phyloP scores from a whole-genome alignment of 1,139 yeast species.

The Kodamaea plutei region DNA sequence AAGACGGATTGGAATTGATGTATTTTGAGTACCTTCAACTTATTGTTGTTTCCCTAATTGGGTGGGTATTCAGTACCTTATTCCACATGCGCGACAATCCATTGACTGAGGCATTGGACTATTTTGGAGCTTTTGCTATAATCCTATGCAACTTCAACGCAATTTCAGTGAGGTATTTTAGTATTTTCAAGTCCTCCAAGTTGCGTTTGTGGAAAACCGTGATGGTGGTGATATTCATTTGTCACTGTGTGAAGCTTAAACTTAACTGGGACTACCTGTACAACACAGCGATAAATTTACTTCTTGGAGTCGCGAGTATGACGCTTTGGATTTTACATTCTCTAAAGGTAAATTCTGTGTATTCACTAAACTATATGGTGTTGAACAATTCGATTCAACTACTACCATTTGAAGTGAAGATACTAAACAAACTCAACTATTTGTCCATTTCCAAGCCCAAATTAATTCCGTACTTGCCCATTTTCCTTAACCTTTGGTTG shows the following conservation, averaged over 20 bases:
- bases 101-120: conserved; percentile 41
- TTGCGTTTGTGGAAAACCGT: conserved; percentile 10
- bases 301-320: conserved; percentile 31
- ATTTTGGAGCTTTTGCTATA: conserved; percentile 42
- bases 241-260: conserved; percentile 29
- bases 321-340: conserved; percentile 37
- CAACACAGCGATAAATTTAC: conserved; percentile 32
- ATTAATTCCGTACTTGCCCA: conserved; percentile 35
- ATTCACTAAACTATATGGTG: conserved; percentile 20
- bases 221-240: conserved; percentile 17
- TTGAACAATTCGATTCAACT: conserved; percentile 37
- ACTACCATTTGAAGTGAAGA: conserved; percentile 38
- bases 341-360: conserved; percentile 15
- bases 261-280: conserved; percentile 39
- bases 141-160: conserved; percentile 37
- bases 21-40: conserved; percentile 30
- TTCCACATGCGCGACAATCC: conserved; percentile 40
- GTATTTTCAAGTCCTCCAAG: conserved; percentile 16
- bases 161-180: conserved; percentile 30
- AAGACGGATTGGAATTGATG: conserved; percentile 20
- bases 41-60: conserved; percentile 28
- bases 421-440: conserved; percentile 30
- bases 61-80: conserved; percentile 38
- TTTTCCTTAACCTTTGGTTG: conserved; percentile 32
- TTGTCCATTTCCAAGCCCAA: conserved; percentile 25